Conservation (phyloP, 2,329 filamentous ascomycete species). For the Penicillium sp. region DNA sequence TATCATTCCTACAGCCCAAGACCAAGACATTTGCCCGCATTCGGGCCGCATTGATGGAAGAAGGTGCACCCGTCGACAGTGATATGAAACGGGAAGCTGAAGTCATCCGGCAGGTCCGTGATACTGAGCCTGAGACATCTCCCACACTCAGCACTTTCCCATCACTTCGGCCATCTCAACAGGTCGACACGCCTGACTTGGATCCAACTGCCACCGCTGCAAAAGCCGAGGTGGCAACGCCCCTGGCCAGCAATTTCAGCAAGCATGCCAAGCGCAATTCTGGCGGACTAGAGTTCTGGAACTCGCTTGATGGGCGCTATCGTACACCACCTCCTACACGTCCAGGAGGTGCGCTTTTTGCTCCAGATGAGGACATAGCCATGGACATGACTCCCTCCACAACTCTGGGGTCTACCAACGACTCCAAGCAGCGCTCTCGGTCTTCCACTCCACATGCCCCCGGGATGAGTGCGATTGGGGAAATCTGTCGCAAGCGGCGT, state of each 20-base stretch:
- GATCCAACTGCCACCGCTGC: conserved; percentile 23
- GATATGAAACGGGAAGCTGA: conserved; percentile 91
- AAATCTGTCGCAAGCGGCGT: conserved; percentile 78
- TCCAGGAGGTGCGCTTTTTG: conserved; percentile 56
- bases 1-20: conserved; percentile 67
- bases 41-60: conserved; percentile 83
- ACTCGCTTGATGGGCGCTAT: conserved; percentile 70
- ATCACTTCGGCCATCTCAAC: conserved; percentile 51
- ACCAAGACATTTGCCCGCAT: conserved; percentile 95
- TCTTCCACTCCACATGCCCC: conserved; percentile 46
- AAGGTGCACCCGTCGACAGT: conserved; percentile 81
- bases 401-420: conserved; percentile 29
- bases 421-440: conserved; percentile 39
- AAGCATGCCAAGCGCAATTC: conserved; percentile 72
- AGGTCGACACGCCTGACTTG: conserved; percentile 9
- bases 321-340: conserved; percentile 67
- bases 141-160: conserved; percentile 47
- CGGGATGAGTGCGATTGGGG: conserved; percentile 61
- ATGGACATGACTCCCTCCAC: conserved; percentile 46
- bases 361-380: conserved; percentile 42
- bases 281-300: conserved; percentile 75
- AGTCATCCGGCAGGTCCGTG: conserved; percentile 91
- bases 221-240: conserved; percentile 39
- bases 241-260: conserved; percentile 72
- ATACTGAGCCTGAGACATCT: conserved; percentile 69